A percentile compares a stretch with the other conserved stretches of the same genome.
Conservation (phyloP, 2,329 filamentous ascomycete species). For the Pseudogymnoascus sp. region DNA sequence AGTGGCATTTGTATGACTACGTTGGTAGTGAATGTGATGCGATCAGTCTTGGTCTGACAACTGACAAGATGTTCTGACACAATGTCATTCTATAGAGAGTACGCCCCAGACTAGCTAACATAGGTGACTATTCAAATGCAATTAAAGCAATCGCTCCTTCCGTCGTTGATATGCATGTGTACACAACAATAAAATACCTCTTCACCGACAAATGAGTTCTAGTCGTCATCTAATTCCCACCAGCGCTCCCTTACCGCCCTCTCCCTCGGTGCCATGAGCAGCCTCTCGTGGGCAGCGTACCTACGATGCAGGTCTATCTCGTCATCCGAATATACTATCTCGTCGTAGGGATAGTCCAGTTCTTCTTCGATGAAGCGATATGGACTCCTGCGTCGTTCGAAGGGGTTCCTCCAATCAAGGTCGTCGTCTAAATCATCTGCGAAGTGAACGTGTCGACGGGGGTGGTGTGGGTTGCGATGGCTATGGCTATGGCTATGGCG, state of each 20-base stretch:
- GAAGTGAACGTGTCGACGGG: not conserved
- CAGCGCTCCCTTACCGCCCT: not conserved
- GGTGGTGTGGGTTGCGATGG: not conserved
- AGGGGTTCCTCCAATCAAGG: not conserved
- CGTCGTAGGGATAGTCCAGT: constrained; percentile 2
- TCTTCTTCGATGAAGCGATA: constrained; percentile 5
- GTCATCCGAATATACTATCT: not conserved
- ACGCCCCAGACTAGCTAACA: not conserved
- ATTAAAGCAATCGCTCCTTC: not conserved
- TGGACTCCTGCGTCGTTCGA: constrained; percentile 3
- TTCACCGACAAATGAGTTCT: not conserved
- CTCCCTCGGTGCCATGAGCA: constrained; percentile 1
- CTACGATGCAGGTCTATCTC: not conserved
- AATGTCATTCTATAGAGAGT: not conserved
- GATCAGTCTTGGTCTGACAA: not conserved
- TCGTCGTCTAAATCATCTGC: not conserved
- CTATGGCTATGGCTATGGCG: not conserved
- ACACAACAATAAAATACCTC: not conserved
- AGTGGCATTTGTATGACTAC: not conserved
- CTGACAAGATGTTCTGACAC: not conserved
- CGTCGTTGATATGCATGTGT: not conserved
- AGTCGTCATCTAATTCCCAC: constrained; percentile 9
- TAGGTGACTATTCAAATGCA: not conserved
- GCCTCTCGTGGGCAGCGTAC: not conserved
- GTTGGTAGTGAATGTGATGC: not conserved